phyloP scores from a whole-genome alignment of 768 basidiomycete species.

The Chiua virens region DNA sequence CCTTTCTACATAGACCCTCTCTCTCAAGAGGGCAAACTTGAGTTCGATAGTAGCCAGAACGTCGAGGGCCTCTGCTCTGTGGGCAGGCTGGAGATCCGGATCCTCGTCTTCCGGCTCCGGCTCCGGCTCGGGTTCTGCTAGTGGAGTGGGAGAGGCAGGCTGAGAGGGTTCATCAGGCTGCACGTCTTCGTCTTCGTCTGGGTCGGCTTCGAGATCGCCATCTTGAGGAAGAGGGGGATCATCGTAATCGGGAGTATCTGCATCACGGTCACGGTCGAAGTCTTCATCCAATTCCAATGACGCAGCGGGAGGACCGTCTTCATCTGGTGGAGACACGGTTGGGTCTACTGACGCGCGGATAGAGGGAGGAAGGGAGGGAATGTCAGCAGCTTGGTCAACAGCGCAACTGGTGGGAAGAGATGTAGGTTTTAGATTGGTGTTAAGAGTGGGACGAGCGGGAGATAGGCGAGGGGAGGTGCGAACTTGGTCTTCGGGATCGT shows the following conservation, averaged over 20 bases:
- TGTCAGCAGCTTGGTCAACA: constrained; percentile 22
- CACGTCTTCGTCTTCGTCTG: constrained; percentile 36
- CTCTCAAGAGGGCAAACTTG: constrained; percentile 85
- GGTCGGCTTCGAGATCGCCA: constrained; percentile 23
- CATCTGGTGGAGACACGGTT: constrained; percentile 19
- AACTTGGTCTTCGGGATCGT: constrained; percentile 25
- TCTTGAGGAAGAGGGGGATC: constrained; percentile 18
- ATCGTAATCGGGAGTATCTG: constrained; percentile 23
- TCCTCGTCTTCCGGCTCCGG: constrained; percentile 44
- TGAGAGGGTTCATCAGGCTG: constrained; percentile 25
- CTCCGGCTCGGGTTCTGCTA: constrained; percentile 26
- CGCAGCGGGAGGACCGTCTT: constrained; percentile 4
- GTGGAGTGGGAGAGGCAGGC: constrained; percentile 25
- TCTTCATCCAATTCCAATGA: constrained; percentile 34
- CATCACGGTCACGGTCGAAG: constrained; percentile 19
- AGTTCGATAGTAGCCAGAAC: constrained; percentile 88
- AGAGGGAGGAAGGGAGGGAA: constrained; percentile 19
- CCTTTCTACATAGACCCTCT: constrained; percentile 89
- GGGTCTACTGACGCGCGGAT: constrained; percentile 19
- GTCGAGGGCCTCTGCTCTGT: constrained; percentile 85
- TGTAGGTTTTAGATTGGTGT: constrained; percentile 7
- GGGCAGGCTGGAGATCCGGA: constrained; percentile 74
- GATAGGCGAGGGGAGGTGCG: constrained; percentile 22
- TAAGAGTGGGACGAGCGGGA: constrained; percentile 18
- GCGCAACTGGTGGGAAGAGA: constrained; percentile 13